phyloP scores from a whole-genome alignment of 2,329 filamentous ascomycete species.

The Rachicladosporium sp. region DNA sequence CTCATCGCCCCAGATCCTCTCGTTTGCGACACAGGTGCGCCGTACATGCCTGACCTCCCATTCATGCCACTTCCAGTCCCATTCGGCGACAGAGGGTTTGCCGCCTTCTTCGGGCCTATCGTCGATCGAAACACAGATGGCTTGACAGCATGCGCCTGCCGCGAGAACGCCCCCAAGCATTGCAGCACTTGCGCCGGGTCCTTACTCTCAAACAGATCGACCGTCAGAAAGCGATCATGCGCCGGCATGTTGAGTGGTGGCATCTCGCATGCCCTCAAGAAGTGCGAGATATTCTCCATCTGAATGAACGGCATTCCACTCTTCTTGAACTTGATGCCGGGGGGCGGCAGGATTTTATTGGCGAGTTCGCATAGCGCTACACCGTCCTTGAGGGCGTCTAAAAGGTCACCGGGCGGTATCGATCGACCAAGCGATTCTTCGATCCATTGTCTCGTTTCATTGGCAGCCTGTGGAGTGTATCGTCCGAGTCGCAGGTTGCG shows the following conservation, averaged over 20 bases:
- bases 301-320: conserved; percentile 96
- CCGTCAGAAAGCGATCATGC: conserved; percentile 92
- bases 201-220: conserved; percentile 90
- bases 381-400: conserved; percentile 81
- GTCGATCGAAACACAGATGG: conserved; percentile 60
- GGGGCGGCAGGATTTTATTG: conserved; percentile 65
- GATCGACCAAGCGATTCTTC: conserved; percentile 65
- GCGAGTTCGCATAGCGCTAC: conserved; percentile 86
- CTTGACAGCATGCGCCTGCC: conserved; percentile 63
- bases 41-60: conserved; percentile 3
- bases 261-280: conserved; percentile 75
- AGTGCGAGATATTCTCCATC: conserved; percentile 98
- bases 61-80: conserved; percentile 9
- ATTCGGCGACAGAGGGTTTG: conserved; percentile 27
- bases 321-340: conserved; percentile 77
- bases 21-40: not conserved
- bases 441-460: conserved; percentile 77
- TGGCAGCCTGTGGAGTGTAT: conserved; percentile 82
- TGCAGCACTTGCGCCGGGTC: conserved; percentile 93
- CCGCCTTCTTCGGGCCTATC: conserved; percentile 61
- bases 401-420: conserved; percentile 60
- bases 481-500: conserved; percentile 82
- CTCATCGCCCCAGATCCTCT: conserved; percentile 1
- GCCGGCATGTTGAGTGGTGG: conserved; percentile 77
- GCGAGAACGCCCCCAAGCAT: conserved; percentile 82